Conservation (phyloP, 345 rosid genomes). For the Syzygium jambos region DNA sequence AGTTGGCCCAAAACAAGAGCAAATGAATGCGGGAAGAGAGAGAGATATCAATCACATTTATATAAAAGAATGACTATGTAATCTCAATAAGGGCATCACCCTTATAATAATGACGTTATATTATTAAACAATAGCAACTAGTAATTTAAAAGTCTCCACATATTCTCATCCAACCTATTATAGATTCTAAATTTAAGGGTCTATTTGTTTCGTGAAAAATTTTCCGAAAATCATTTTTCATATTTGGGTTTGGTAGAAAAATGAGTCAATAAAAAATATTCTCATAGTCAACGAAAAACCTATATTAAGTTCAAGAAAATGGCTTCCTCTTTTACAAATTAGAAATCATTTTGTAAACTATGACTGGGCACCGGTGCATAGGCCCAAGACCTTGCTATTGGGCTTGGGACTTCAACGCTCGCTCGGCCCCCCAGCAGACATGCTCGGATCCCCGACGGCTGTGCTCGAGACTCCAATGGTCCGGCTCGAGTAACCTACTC, state of each 20-base stretch:
- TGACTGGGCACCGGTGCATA: background rate
- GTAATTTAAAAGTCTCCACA: background rate
- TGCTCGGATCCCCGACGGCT: background rate
- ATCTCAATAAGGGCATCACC: background rate
- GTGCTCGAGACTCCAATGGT: too few species aligned
- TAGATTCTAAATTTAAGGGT: background rate
- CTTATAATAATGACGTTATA: background rate
- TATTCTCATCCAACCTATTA: background rate
- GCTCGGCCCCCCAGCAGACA: background rate
- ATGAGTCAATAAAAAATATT: background rate
- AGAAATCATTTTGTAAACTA: background rate
- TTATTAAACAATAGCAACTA: background rate
- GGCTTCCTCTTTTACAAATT: background rate
- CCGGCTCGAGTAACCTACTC: background rate
- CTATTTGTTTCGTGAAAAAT: fast-evolving
- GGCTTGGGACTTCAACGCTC: background rate
- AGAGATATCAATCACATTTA: background rate
- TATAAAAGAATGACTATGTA: background rate
- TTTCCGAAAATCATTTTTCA: background rate
- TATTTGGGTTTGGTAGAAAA: fast-evolving
- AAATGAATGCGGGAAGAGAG: background rate
- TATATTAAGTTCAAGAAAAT: background rate
- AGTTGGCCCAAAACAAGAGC: background rate
- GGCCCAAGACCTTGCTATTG: background rate
- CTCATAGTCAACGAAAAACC: background rate